A percentile compares a stretch with the other conserved stretches of the same genome.
Evolutionary conservation across 2,329 filamentous ascomycete species (phyloP).

Genomic region (Hypomyces perniciosus): DNA sequence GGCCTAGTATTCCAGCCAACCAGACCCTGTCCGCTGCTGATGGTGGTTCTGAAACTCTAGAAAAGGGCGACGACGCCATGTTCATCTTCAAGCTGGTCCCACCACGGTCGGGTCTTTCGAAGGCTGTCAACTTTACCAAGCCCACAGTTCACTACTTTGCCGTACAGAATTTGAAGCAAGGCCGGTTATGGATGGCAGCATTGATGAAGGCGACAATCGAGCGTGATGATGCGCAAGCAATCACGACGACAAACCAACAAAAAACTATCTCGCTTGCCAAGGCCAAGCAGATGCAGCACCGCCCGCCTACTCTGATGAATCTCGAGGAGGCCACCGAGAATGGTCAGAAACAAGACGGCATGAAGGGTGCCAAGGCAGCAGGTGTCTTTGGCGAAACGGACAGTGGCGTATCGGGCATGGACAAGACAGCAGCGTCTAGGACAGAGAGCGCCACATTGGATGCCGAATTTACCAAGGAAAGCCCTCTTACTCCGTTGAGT

Average conservation of each 20-base stretch:
- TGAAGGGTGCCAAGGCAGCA: conserved; percentile 31
- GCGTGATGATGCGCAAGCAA: conserved; percentile 70
- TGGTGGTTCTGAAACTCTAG: conserved; percentile 26
- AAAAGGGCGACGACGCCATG: conserved; percentile 61
- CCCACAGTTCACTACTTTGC: conserved; percentile 97
- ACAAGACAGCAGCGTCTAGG: conserved; percentile 31
- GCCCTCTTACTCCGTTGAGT: conserved; percentile 22
- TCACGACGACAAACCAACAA: conserved; percentile 91
- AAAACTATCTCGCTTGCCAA: conserved; percentile 92
- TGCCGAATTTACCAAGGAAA: conserved; percentile 23
- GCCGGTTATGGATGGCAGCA: conserved; percentile 95
- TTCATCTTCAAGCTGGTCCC: conserved; percentile 99
- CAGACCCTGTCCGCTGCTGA: conserved; percentile 46
- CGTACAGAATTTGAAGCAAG: conserved; percentile 81
- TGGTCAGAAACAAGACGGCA: conserved; percentile 16
- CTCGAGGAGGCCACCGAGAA: conserved; percentile 41
- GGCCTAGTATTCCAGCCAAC: conserved; percentile 40
- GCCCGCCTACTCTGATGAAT: conserved; percentile 83
- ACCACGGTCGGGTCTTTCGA: conserved; percentile 76
- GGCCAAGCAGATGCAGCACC: conserved; percentile 78
- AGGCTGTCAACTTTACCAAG: conserved; percentile 95
- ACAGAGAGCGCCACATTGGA: conserved; percentile 27
- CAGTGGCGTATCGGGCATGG: conserved; percentile 38
- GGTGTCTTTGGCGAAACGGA: conserved; percentile 40
- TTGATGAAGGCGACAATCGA: conserved; percentile 99